Conservation (phyloP, 805 yeast genomes). For the Candida qinlingensis region DNA sequence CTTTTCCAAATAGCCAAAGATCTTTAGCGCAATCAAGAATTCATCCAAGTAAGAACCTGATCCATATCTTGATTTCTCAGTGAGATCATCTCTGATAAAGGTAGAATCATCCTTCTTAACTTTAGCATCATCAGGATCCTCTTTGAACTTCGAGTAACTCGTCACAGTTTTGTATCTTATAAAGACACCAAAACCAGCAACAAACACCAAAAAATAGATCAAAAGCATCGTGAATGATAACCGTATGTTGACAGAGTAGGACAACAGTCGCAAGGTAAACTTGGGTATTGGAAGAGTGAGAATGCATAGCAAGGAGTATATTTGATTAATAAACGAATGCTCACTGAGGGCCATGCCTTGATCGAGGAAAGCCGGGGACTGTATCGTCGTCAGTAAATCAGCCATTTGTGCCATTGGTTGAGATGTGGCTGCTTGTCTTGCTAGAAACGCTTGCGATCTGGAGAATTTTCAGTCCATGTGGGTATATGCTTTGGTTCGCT, state of each 20-base stretch:
- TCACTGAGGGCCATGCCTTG: too few species aligned
- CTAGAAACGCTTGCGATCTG: not conserved
- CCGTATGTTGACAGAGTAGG: constrained; percentile 36
- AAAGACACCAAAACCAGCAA: constrained; percentile 17
- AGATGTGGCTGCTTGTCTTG: not conserved
- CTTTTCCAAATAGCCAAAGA: constrained; percentile 88
- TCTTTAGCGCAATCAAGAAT: constrained; percentile 83
- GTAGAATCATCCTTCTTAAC: constrained; percentile 1
- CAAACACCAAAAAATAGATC: constrained; percentile 13
- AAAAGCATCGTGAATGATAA: constrained; percentile 45
- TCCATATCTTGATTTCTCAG: constrained; percentile 38
- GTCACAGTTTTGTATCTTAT: constrained; percentile 62
- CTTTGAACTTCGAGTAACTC: constrained; percentile 44
- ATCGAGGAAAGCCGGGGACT: too few species aligned
- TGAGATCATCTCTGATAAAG: constrained; percentile 29
- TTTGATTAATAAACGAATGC: not conserved
- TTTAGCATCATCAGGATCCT: constrained; percentile 5
- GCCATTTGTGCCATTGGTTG: not conserved
- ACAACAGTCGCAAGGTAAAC: constrained; percentile 29
- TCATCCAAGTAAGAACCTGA: constrained; percentile 76
- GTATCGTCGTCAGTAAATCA: too few species aligned
- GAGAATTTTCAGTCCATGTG: not conserved
- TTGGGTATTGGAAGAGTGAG: constrained; percentile 25
- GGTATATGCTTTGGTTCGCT: not conserved
- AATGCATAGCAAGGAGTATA: constrained; percentile 6